Base-by-base conservation (phyloP, 768 basidiomycete genomes). In the Mycena venus region DNA sequence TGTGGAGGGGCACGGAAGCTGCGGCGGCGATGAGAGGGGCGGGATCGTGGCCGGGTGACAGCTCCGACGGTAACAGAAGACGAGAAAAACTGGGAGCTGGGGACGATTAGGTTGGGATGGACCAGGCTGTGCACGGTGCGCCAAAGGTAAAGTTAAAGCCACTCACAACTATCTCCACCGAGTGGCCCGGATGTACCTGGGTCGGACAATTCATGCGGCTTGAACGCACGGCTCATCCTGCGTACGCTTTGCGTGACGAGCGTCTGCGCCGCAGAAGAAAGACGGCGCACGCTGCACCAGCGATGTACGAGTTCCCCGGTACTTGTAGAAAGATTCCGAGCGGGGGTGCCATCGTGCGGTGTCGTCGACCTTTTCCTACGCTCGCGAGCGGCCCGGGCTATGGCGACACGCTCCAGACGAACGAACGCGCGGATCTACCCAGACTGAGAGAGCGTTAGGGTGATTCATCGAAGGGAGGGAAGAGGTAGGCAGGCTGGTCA, bases 331-430 rank as follows among this genome's bases (percentile, higher is more conserved):
- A 55, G 23, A 55, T 55, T 29, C 53, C 27, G 12, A 4, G 53
- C 27, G 27, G 55, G 8, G 31, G 55, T 56, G 55, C 21, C 31
- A 58, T 58, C 55, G 55, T n/a, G n/a, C 53, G 55, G 31, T 32
- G 55, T 58, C 55, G 31, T 21, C 32, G 55, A 29, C 55, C 55
- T 61, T 40, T 29, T 59, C 32, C 55, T 34, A 58, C 55, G 55
- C 55, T 58, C 58, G 55, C 55, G 58, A 32, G 58, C 58, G 58
- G 58, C 58, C 58, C 11, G 58, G 9, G 11, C 58, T 59, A n/a
- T 38, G 58, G 21, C 34, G 58, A 59, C 58, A 59, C 58, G 32
- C 58, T 59, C 58, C 34, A 59, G 58, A 59, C n/a, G 58, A 59
- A 59, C 51, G 51, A 53, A 29, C 51, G 25, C 25, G 25, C 32